These are phyloP conservation scores for Monosporascus sp. DNA, from an alignment of 2,329 filamentous ascomycete genomes.

Conservation along the genomic window DNA sequence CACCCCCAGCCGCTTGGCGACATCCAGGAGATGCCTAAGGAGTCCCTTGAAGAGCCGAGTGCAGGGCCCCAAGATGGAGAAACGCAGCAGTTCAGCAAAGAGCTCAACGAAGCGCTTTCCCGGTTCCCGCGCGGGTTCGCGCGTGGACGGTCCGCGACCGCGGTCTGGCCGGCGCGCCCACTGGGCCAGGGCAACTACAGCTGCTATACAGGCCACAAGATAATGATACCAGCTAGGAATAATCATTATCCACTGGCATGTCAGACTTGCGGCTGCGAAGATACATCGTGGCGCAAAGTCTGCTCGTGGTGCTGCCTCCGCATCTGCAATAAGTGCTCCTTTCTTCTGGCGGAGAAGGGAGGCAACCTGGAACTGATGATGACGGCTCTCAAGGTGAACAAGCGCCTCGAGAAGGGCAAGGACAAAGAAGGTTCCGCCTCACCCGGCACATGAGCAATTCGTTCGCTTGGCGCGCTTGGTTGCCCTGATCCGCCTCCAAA, in stretches of 20 bases:
- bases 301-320: slow-evolving; percentile 48
- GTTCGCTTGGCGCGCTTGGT: too few species aligned
- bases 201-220: slow-evolving; percentile 43
- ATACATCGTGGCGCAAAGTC: slow-evolving; percentile 38
- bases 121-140: slow-evolving; percentile 13
- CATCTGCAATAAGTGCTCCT: slow-evolving; percentile 44
- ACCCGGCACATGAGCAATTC: too few species aligned
- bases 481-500: too few species aligned
- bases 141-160: slow-evolving; percentile 6
- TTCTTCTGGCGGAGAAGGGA: slow-evolving; percentile 33
- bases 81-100: slow-evolving; percentile 5
- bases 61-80: background rate
- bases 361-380: slow-evolving; percentile 39
- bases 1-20: slow-evolving; percentile 6
- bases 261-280: slow-evolving; percentile 44
- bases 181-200: slow-evolving; percentile 34
- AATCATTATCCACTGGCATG: slow-evolving; percentile 46
- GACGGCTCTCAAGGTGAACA: slow-evolving; percentile 21
- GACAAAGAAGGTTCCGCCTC: slow-evolving; percentile 2
- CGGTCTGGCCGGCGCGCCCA: slow-evolving; percentile 30
- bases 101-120: slow-evolving; percentile 12
- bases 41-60: background rate
- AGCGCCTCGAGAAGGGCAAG: slow-evolving; percentile 11
- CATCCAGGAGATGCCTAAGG: slow-evolving; percentile 11
- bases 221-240: slow-evolving; percentile 45